Base-by-base conservation (phyloP, 768 basidiomycete genomes). In the Paxillus rubicundulus region DNA sequence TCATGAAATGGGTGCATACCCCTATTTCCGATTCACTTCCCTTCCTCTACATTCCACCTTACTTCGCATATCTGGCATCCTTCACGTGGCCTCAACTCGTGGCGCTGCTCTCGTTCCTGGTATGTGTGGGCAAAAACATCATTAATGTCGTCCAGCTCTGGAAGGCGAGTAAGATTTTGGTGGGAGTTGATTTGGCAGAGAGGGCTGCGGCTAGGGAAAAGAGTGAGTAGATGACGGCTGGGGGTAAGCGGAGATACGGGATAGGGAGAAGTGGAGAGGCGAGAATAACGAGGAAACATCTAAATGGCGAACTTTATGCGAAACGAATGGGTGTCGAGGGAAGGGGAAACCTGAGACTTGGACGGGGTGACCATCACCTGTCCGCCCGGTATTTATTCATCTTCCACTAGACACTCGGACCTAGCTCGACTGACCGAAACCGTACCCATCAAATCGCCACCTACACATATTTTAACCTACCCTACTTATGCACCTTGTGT, bases 111-210 rank as follows among this genome's bases (percentile, higher is more conserved):
- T 85, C 82, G 34, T 76, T 77, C 58, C 87, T 85, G 1, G 72
- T 97, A 43, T 96, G 85, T 66, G 59, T 82, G 14, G 65, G 77
- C 56, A 99, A 98, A 77, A 97, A 98, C 67, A 63, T 94, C 51
- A 92, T 99, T 76, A 97, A 98, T 68, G 70, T 89, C 32, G 94
- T 99, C 7, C 97, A 99, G 70, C 82, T 98, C 52, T 98, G 95
- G 95, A 99, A 99, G 69, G 96, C 97, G 24, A 88, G 89, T 33
- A 93, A 93, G 72, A 92, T 93, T 50, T 79, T 97, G 14, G 94
- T 97, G 13, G 93, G 94, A 1, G 89, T 97, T 10, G 94, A 97
- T 65, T 73, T 97, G 43, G 90, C 89, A 40, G 92, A 95, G 70
- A 75, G 94, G 58, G 84, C 85, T 36, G 78, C 80, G 50, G 86